Evolutionary conservation across 2,329 filamentous ascomycete species (phyloP), one percentile per base, ranked within the genome.

Genomic region (Cryphonectria naterciae): DNA sequence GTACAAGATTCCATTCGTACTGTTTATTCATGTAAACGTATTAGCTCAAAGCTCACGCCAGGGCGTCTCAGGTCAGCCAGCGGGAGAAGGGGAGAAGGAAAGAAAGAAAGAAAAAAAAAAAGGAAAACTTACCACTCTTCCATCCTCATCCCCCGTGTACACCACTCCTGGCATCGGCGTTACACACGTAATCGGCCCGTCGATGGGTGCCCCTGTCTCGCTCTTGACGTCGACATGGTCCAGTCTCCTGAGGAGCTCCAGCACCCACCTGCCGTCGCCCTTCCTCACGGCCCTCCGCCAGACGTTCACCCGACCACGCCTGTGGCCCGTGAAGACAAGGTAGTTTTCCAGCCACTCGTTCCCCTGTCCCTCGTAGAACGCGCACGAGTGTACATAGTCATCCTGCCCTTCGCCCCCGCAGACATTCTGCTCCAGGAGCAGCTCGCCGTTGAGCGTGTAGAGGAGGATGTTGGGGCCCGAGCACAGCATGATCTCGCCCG

Each of bases 111-210:
- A 68, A 71, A 66, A 52, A 17, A 17, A 37, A 13, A 4, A 60
- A 61, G 70, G 37, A 35, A 46, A 71, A 88, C 91, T 88, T 78
- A 96, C 93, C 81, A 99, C 95, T 84, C 91, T 87, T 41, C 96
- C 96, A 74, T 94, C 92, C 74, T 98, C 96, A 82, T 98, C 96
- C 3, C 95, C 96, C 0, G 95, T 97, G 81, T 98, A 98, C 13
- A 98, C 90, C 73, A 91, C 87, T 73, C 92, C 91, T 68, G 93
- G 89, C 87, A 95, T 92, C 2, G 95, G 92, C 70, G 93, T 86
- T 67, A 99, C 92, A 78, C 93, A 97, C 52, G 93, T 97, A 72
- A 98, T 95, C 0, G 91, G 91, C 2, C 92, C 91, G 62, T 88
- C 86, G 0, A 85, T 83, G 74, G 89, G 89, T 6, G 79, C 82